Evolutionary conservation across 257 asterid genomes (phyloP), one percentile per base, ranked within the genome.

Genomic region (Nicotiana benthamiana): DNA sequence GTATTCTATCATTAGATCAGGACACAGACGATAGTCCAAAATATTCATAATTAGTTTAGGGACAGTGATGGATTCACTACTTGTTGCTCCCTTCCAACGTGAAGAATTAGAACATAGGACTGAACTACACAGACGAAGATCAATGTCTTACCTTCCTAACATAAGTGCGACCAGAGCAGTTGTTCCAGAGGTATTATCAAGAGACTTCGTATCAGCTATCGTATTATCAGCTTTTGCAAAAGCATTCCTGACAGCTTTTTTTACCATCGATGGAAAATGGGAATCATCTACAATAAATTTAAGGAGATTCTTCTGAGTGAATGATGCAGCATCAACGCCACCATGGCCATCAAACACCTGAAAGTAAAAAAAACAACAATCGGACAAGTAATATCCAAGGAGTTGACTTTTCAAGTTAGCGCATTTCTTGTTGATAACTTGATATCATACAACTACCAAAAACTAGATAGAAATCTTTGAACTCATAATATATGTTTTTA

Each of bases 331-430:
- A 76, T 90, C 98, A 34, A 81, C 85, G n/a, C 97, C 98, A 15
- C 94, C 93, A 82, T 92, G 97, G 60, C 97, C 98, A 82, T 91
- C 97, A 65, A 94, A 94, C 80, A 92, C 98, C 97, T 94, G 88
- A 80, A 87, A 83, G 46, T 32, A 32, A n/a, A n/a, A n/a, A n/a
- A n/a, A n/a, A n/a, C n/a, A n/a, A n/a, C n/a, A n/a, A n/a, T n/a
- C n/a, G n/a, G n/a, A n/a, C n/a, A n/a, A n/a, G n/a, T n/a, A n/a
- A n/a, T n/a, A n/a, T n/a, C n/a, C n/a, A n/a, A n/a, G n/a, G 17
- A 18, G 40, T 16, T 8, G 43, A 62, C n/a, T 9, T 3, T 62
- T 62, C 75, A 46, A 79, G 59, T 70, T 27, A 18, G 40, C 17
- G 6, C 32, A 34, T 59, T 18, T 18, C 51, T 30, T n/a, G 54